Conservation (phyloP, 202 grass and related monocot genomes). For the Eragrostis tef region DNA sequence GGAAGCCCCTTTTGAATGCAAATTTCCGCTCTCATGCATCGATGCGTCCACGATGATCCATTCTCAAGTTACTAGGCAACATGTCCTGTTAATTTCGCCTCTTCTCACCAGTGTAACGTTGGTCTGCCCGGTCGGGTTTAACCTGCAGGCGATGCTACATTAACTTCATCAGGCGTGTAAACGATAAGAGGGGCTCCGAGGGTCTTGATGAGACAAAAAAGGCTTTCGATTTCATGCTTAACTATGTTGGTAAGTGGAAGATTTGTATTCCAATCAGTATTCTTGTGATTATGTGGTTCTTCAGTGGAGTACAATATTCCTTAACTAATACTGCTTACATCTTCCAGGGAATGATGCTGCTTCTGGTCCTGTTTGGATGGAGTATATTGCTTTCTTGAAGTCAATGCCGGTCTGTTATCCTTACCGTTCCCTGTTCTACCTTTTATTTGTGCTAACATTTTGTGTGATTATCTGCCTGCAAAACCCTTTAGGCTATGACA, state of each 20-base stretch:
- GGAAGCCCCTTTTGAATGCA: background rate
- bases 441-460: constrained; percentile 27
- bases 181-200: constrained; percentile 78
- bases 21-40: background rate
- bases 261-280: constrained; percentile 22
- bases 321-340: constrained; percentile 31
- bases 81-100: background rate
- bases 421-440: constrained; percentile 41
- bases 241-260: constrained; percentile 72
- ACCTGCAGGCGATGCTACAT: constrained; percentile 88
- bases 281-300: constrained; percentile 25
- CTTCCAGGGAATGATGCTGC: constrained; percentile 77
- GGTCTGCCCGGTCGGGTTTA: constrained; percentile 17
- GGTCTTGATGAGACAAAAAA: constrained; percentile 90
- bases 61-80: background rate
- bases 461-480: constrained; percentile 22
- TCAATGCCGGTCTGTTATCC: constrained; percentile 71
- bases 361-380: constrained; percentile 95
- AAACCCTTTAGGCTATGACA: constrained; percentile 58
- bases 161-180: constrained; percentile 76
- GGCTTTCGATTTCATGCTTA: constrained; percentile 97
- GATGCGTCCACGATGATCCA: background rate
- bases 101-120: constrained; percentile 16
- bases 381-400: constrained; percentile 95
- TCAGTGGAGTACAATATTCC: background rate